These are phyloP conservation scores for Pythium sukuiense DNA, from an alignment of 352 stramenopile genomes.

Conservation along the genomic window DNA sequence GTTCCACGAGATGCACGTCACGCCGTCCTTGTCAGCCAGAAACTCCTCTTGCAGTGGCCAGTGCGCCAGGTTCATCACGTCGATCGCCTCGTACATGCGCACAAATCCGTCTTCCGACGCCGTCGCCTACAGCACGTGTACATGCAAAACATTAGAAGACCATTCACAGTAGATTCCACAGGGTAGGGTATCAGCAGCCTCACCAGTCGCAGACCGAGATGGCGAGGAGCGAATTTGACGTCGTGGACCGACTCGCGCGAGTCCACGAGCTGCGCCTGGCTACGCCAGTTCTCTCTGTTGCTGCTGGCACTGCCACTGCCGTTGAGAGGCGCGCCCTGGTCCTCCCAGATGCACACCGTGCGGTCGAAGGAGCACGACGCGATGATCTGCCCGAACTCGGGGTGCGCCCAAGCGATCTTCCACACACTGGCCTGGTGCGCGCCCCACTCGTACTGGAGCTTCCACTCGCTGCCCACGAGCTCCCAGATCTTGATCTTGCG, in stretches of 20 bases:
- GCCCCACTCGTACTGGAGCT: slow-evolving; percentile 89
- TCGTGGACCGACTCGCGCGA: slow-evolving; percentile 92
- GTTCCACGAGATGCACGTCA: slow-evolving; percentile 95
- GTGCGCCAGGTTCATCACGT: slow-evolving; percentile 95
- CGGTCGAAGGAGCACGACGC: slow-evolving; percentile 94
- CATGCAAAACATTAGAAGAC: slow-evolving; percentile 6
- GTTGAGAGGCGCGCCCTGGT: slow-evolving; percentile 73
- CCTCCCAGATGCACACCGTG: slow-evolving; percentile 95
- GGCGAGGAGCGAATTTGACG: slow-evolving; percentile 94
- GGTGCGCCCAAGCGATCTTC: slow-evolving; percentile 94
- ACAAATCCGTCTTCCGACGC: slow-evolving; percentile 94
- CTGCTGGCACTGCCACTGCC: slow-evolving; percentile 4
- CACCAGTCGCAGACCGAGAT: slow-evolving; percentile 91
- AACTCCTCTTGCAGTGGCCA: slow-evolving; percentile 92
- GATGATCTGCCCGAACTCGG: slow-evolving; percentile 95
- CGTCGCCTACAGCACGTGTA: slow-evolving; percentile 62
- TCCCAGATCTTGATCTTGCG: slow-evolving; percentile 92
- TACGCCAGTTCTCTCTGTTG: slow-evolving; percentile 72
- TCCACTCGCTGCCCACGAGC: slow-evolving; percentile 81
- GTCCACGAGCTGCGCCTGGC: slow-evolving; percentile 90
- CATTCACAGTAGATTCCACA: not conserved
- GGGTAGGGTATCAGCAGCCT: slow-evolving; percentile 10
- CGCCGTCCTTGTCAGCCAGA: slow-evolving; percentile 79
- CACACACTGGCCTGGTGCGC: slow-evolving; percentile 90
- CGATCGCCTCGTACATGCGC: slow-evolving; percentile 94